A percentile compares a stretch with the other conserved stretches of the same genome.
Evolutionary conservation across 1,284 basidiomycete genomes (phyloP).

Genomic region (Sporisorium reilianum): DNA sequence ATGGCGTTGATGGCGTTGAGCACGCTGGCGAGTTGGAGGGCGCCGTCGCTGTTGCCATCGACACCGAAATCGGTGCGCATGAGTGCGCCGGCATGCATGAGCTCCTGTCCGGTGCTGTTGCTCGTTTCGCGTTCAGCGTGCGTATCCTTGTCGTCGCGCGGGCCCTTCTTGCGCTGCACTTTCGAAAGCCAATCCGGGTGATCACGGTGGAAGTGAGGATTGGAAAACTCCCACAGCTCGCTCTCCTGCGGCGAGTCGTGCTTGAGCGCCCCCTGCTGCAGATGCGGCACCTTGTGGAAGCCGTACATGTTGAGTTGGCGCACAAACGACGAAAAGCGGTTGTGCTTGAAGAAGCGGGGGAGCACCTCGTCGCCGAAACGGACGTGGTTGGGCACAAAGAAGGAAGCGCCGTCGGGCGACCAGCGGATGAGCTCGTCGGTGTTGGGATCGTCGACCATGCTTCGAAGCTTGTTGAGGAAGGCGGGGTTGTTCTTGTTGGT

Average conservation of each 20-base stretch:
- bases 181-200: conserved; percentile 90
- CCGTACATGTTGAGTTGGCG: conserved; percentile 84
- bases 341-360: conserved; percentile 70
- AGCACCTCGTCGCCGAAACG: conserved; percentile 83
- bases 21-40: conserved; percentile 71
- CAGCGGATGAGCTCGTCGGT: conserved; percentile 88
- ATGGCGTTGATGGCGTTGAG: conserved; percentile 87
- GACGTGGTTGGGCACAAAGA: conserved; percentile 93
- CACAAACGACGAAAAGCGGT: conserved; percentile 87
- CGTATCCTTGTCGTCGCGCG: conserved; percentile 68
- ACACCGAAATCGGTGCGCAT: conserved; percentile 54
- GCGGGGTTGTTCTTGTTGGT: conserved; percentile 75
- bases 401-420: conserved; percentile 88
- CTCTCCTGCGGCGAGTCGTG: conserved; percentile 73
- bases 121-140: conserved; percentile 25
- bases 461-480: conserved; percentile 88
- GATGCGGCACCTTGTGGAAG: conserved; percentile 76
- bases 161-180: conserved; percentile 78
- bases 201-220: conserved; percentile 87
- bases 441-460: conserved; percentile 89
- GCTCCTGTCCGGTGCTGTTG: conserved; percentile 32
- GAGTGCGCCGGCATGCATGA: conserved; percentile 47
- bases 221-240: conserved; percentile 94
- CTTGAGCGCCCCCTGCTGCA: conserved; percentile 89
- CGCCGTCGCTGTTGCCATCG: conserved; percentile 24